Evolutionary conservation across 148 eudicot species (phyloP).

Genomic region (Persicaria tinctoria): DNA sequence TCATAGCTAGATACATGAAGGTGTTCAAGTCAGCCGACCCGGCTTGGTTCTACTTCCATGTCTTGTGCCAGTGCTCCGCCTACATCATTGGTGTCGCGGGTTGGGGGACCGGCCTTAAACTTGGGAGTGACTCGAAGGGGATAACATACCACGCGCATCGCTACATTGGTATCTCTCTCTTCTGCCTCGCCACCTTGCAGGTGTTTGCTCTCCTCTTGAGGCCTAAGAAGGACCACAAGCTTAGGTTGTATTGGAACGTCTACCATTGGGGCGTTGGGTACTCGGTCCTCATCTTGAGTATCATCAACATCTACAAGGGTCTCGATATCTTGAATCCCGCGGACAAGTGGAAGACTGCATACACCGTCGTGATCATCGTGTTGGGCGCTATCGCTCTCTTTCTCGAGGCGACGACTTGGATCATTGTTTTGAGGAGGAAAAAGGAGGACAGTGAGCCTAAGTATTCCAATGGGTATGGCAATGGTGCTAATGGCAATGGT

Average conservation of each 20-base stretch:
- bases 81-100: slow-evolving; percentile 47
- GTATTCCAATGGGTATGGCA: background rate
- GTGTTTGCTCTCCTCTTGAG: slow-evolving; percentile 44
- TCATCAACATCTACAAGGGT: slow-evolving; percentile 42
- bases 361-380: slow-evolving; percentile 27
- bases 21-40: slow-evolving; percentile 50
- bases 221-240: slow-evolving; percentile 63
- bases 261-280: slow-evolving; percentile 52
- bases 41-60: slow-evolving; percentile 55
- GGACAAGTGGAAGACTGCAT: slow-evolving; percentile 39
- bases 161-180: slow-evolving; percentile 45
- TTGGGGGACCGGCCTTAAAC: slow-evolving; percentile 54
- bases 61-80: slow-evolving; percentile 37
- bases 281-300: slow-evolving; percentile 35
- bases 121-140: slow-evolving; percentile 46
- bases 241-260: slow-evolving; percentile 46
- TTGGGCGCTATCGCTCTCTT: slow-evolving; percentile 31
- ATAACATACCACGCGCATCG: slow-evolving; percentile 25
- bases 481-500: slow-evolving; percentile 21
- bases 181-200: slow-evolving; percentile 47
- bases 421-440: slow-evolving; percentile 41
- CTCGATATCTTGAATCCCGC: slow-evolving; percentile 41
- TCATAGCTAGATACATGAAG: slow-evolving; percentile 42
- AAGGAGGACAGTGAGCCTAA: slow-evolving; percentile 14
- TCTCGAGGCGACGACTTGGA: slow-evolving; percentile 46